Percentiles rank a stretch among this genome's conserved stretches.
Conservation (phyloP, 164 flowering plant species). For the Piper longum region DNA sequence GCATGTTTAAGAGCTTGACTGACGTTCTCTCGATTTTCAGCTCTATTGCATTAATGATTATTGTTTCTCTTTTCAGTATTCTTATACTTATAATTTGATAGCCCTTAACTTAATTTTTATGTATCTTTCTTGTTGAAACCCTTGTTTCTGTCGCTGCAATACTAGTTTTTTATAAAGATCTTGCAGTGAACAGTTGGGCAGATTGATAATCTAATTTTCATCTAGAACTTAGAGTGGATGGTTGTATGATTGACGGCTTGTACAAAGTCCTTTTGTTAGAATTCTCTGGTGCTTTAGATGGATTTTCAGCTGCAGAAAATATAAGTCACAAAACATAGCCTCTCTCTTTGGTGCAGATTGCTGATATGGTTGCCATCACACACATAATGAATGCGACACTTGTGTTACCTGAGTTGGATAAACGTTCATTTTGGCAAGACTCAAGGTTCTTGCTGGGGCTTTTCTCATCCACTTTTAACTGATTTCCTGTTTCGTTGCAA, state of each 20-base stretch:
- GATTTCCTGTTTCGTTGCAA: neutral
- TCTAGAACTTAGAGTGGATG: neutral
- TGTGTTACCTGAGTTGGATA: constrained; percentile 91
- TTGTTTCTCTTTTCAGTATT: too few relatives aligned
- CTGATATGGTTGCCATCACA: constrained; percentile 98
- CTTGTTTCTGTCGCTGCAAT: too few relatives aligned
- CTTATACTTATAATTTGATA: too few relatives aligned
- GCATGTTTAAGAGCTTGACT: too few relatives aligned
- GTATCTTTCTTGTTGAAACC: too few relatives aligned
- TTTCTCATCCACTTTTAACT: too few relatives aligned
- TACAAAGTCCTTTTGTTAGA: neutral
- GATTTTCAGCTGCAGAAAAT: neutral
- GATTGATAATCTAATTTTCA: neutral
- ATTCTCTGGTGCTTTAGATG: neutral
- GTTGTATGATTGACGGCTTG: neutral
- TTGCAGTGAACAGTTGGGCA: too few relatives aligned
- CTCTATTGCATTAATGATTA: too few relatives aligned
- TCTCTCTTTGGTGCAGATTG: constrained; percentile 29
- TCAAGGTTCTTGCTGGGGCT: constrained; percentile 38
- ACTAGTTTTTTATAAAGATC: too few relatives aligned
- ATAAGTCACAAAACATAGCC: neutral
- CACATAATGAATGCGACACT: constrained; percentile 88
- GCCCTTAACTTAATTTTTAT: too few relatives aligned
- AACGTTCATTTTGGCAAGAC: constrained; percentile 86
- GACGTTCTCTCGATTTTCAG: too few relatives aligned